These are phyloP conservation scores for Thalassiosira livingstoniorum DNA, from an alignment of 352 stramenopile species.

Conservation along the genomic window DNA sequence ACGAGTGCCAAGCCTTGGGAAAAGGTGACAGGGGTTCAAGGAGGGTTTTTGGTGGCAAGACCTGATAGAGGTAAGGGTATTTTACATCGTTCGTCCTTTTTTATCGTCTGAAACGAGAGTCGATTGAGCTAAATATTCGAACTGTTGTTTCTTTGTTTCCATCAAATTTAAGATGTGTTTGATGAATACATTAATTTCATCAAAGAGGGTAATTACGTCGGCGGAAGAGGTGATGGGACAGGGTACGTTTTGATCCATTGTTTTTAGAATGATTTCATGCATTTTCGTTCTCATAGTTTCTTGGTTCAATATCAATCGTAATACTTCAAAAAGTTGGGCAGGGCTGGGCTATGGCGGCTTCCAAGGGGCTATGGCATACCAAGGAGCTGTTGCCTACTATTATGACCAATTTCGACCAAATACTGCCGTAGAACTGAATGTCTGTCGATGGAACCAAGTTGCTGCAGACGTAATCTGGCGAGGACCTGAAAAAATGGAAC, in stretches of 20 bases:
- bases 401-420: conserved; percentile 68
- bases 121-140: too few relatives aligned
- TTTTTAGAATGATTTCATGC: too few relatives aligned
- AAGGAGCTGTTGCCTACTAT: conserved; percentile 73
- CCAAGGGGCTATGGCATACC: conserved; percentile 73
- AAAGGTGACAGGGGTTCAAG: conserved; percentile 64
- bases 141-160: not conserved
- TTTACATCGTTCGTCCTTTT: too few relatives aligned
- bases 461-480: conserved; percentile 57
- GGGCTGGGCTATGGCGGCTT: conserved; percentile 70
- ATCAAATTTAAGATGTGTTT: conserved; percentile 49
- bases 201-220: conserved; percentile 65
- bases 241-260: conserved; percentile 34
- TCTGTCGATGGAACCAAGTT: conserved; percentile 74
- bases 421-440: conserved; percentile 70
- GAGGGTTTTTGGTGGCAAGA: conserved; percentile 70
- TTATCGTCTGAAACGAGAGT: too few relatives aligned
- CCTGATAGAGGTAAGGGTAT: conserved; percentile 48
- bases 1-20: conserved; percentile 61
- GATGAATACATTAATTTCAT: conserved; percentile 70
- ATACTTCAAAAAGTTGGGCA: conserved; percentile 56
- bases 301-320: too few relatives aligned
- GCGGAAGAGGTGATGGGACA: conserved; percentile 47
- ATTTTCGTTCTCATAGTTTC: too few relatives aligned
- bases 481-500: conserved; percentile 42